Evolutionary conservation across 208 protist species (phyloP).

Genomic region (Strigomonas culicis): DNA sequence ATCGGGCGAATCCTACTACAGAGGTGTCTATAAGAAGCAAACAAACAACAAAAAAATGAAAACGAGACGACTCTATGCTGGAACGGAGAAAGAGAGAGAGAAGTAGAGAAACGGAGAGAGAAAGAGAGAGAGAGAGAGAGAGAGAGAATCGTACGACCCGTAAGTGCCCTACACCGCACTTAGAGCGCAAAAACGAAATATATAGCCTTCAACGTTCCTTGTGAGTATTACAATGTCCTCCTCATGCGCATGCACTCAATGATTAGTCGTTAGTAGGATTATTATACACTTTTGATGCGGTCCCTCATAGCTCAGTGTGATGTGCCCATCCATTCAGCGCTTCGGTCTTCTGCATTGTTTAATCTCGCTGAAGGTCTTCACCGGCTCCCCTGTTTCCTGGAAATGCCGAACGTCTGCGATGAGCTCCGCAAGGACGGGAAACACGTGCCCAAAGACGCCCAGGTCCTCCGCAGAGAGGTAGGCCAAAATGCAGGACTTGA

Average conservation of each 20-base stretch:
- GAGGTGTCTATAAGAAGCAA: neutral
- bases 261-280: no score
- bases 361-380: slow-evolving; percentile 19
- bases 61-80: neutral
- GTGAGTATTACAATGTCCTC: no score
- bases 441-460: slow-evolving; percentile 25
- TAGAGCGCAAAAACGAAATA: no score
- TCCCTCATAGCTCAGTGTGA: no score
- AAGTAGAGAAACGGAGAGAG: no score
- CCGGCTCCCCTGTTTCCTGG: slow-evolving; percentile 18
- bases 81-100: slow-evolving; percentile 9
- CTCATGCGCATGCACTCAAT: no score
- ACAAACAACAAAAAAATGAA: slow-evolving; percentile 11
- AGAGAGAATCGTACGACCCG: neutral
- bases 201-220: no score
- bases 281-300: no score
- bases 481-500: slow-evolving; percentile 51
- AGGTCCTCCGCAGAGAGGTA: slow-evolving; percentile 42
- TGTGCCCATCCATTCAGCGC: no score
- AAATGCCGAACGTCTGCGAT: slow-evolving; percentile 26
- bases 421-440: slow-evolving; percentile 45
- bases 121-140: slow-evolving; percentile 9
- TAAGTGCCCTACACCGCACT: no score
- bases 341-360: slow-evolving; percentile 17
- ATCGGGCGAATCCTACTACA: neutral